Evolutionary conservation across 768 basidiomycete species (phyloP), one percentile per base, ranked within the genome.

Genomic region (Nidularia pulvinata): DNA sequence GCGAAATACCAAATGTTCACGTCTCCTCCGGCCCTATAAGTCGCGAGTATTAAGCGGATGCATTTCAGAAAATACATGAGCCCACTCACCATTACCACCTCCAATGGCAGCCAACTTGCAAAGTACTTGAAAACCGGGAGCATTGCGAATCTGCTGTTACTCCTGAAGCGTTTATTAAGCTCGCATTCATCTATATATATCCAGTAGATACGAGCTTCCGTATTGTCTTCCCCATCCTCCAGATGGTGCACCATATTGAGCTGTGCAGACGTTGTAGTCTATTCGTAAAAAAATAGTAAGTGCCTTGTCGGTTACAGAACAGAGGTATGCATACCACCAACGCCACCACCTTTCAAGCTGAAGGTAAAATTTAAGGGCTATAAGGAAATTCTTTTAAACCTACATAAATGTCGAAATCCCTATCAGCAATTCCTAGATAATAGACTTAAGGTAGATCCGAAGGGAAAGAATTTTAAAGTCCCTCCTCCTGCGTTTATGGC

Each of bases 401-500:
- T 37, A 55, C 54, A 37, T 55, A 55, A 37, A 55, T 55, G 33
- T 55, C 54, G 34, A 55, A 55, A 36, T 55, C 54, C 13, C 34
- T 46, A 33, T 55, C 54, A 2, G 54, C 51, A 16, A 55, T 55
- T 22, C 45, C 45, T 46, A 25, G 9, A 19, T 7, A 7, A 39
- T n/a, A n/a, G n/a, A 39, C 7, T 25, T 46, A 9, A 46, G 45
- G 7, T 9, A 22, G 22, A 46, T 7, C 45, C 9, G 19, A 10
- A 7, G 7, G 19, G 7, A 22, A 11, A 10, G 45, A 10, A 46
- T 19, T n/a, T n/a, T n/a, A n/a, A n/a, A n/a, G n/a, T n/a, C n/a
- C 22, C 22, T 9, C 54, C 54, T 11, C 54, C 54, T 19, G 54
- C 54, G 44, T 55, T 55, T 42, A 55, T 55, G 30, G 54, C 48